These are phyloP conservation scores for Malbranchea zuffiana DNA, from an alignment of 2,329 filamentous ascomycete species.

Conservation along the genomic window DNA sequence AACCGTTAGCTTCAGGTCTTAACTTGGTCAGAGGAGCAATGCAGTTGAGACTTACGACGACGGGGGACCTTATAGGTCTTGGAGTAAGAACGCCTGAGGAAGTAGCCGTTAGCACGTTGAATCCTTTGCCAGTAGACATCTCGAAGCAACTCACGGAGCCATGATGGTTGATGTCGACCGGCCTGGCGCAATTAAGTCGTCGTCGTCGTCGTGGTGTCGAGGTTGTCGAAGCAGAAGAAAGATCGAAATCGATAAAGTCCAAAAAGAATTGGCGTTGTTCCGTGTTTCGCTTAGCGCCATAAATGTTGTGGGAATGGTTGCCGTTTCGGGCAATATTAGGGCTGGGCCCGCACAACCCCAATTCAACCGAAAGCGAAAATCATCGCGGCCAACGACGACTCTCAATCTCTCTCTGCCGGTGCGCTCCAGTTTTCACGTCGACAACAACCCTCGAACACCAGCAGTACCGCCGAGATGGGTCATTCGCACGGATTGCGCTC, in stretches of 20 bases:
- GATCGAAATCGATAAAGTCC: slow-evolving; percentile 8
- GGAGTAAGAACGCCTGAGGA: slow-evolving; percentile 61
- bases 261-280: slow-evolving; percentile 10
- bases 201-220: slow-evolving; percentile 12
- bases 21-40: slow-evolving; percentile 5
- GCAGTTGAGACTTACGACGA: slow-evolving; percentile 49
- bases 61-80: slow-evolving; percentile 99
- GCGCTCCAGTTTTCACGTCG: slow-evolving; percentile 22
- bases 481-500: slow-evolving; percentile 77
- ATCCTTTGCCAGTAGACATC: not conserved
- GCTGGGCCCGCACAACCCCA: slow-evolving; percentile 14
- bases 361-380: slow-evolving; percentile 13
- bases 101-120: slow-evolving; percentile 18
- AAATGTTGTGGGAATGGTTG: slow-evolving; percentile 5
- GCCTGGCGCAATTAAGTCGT: slow-evolving; percentile 22
- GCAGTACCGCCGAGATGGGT: slow-evolving; percentile 61
- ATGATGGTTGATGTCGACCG: slow-evolving; percentile 29
- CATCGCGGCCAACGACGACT: not conserved
- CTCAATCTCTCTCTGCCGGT: slow-evolving; percentile 12
- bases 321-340: slow-evolving; percentile 13
- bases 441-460: slow-evolving; percentile 32
- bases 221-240: slow-evolving; percentile 5
- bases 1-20: slow-evolving; percentile 28
- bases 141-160: slow-evolving; percentile 32
- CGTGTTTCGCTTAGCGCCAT: slow-evolving; percentile 12